Base-by-base conservation (phyloP, 1,139 yeast species). In the Lodderomyces theae region DNA sequence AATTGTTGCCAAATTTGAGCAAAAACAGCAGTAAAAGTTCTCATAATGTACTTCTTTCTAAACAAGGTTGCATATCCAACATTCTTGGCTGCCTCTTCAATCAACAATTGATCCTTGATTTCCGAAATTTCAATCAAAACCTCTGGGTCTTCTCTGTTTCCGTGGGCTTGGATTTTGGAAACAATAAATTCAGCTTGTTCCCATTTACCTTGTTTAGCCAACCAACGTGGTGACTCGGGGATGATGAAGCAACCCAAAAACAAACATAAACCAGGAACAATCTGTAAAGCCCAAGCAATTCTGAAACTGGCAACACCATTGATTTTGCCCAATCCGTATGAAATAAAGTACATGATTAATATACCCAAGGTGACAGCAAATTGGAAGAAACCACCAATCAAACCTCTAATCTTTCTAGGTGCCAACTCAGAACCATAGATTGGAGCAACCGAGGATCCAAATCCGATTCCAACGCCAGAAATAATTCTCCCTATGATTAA, bases 141-240 rank as follows among this genome's bases (percentile, higher is more conserved):
- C 42, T 66, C 72, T 22, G 77, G 74, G 47, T 78, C 76, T 42
- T 72, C 69, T 45, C 64, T 58, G 49, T 78, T 69, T 51, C 84
- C 85, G 21, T 70, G 64, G 29, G 82, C 81, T 54, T 79, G 77
- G 39, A 79, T 64, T 29, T 63, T 58, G 19, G 83, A 63, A 39
- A 82, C 73, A 41, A 80, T 69, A 2, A 55, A 54, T 52, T 72
- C 74, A 35, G 85, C 80, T 48, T 80, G 82, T 18, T 82, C 86
- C 81, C 85, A 80, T 50, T 75, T 64, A 43, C 77, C 85, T 49
- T 77, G 76, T 47, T 76, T 70, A 10, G 82, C 83, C 49, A 77
- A 66, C 88, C 88, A 84, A 57, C 84, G 75, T 32, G 92, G 90
- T 3, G 90, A 81, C 59, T 84, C 90, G 15, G 85, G 87, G 45